Conservation (phyloP, 75 land plant species). For the Isoetes taiwanensis region DNA sequence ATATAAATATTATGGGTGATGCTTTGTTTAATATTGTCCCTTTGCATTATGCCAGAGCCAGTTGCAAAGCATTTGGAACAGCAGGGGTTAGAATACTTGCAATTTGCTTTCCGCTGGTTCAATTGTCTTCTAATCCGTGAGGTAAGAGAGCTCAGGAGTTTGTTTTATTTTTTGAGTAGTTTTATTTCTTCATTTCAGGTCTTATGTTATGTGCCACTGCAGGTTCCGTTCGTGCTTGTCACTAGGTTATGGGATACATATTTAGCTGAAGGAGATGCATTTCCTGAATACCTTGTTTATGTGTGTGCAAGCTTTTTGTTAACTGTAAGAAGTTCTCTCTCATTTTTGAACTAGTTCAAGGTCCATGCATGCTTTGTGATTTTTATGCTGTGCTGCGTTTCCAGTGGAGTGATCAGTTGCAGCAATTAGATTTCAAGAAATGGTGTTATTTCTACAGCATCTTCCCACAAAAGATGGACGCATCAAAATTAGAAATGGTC, state of each 20-base stretch:
- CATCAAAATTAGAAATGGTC: constrained; percentile 91
- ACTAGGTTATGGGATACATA: constrained; percentile 99
- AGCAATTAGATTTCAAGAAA: constrained; percentile 88
- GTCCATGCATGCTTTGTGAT: not conserved
- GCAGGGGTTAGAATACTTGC: constrained; percentile 92
- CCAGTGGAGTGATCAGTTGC: constrained; percentile 96
- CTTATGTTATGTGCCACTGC: constrained; percentile 6
- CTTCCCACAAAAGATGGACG: constrained; percentile 88
- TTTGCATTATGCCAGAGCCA: constrained; percentile 65
- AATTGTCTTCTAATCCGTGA: constrained; percentile 95
- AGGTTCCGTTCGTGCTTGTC: constrained; percentile 91
- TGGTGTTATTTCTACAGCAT: constrained; percentile 95
- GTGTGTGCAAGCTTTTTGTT: constrained; percentile 89
- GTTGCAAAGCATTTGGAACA: constrained; percentile 89
- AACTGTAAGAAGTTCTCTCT: constrained; percentile 43
- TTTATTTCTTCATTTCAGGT: not conserved
- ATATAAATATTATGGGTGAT: too few relatives aligned
- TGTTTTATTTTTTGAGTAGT: too few relatives aligned
- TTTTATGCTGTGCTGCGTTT: constrained; percentile 8
- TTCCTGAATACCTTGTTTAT: constrained; percentile 95
- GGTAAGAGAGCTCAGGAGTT: too few relatives aligned
- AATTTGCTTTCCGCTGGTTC: constrained; percentile 99
- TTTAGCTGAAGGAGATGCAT: constrained; percentile 92
- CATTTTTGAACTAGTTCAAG: too few relatives aligned
- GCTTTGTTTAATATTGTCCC: too few relatives aligned